Base-by-base conservation (phyloP, 108 stramenopile genomes). In the Nannochloropsis salina region DNA sequence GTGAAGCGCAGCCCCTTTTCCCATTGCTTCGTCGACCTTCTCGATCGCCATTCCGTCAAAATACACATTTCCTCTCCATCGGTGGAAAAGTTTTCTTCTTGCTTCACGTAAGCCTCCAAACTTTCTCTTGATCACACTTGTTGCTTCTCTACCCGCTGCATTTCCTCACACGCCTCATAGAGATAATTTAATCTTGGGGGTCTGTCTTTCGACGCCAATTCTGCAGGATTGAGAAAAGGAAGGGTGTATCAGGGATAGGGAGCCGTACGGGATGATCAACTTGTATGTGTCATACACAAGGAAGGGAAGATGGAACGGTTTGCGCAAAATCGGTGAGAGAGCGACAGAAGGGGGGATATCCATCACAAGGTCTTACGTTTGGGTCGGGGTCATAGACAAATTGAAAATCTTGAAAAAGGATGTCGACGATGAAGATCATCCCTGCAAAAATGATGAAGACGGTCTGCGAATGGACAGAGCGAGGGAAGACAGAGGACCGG, bases 381-480 rank as follows among this genome's bases (percentile, higher is more conserved):
- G 61, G 61, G n/a, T 74, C 61, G 61, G 61, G 61, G 61, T 74
- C 61, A 8, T n/a, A 74, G 61, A 74, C 61, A n/a, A 74, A 74
- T 8, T 74, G 61, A 6, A 74, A 74, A 74, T 74, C 61, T 74
- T 74, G 61, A n/a, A 74, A 74, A n/a, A 74, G 61, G 61, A 74
- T 74, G 61, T 74, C 61, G 20, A 74, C 61, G 61, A 74, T 74
- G 8, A 74, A 74, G 8, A 74, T 15, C 61, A 74, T n/a, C 20
- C 20, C 61, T 6, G 61, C 61, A n/a, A 74, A 74, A n/a, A 74
- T 74, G 3, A 74, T 74, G 20, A 74, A n/a, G 4, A 74, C 61
- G 20, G 61, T 74, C 61, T 74, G 61, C n/a, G 2, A 3, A 6
- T 74, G 61, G 61, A n/a, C 20, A 74, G 61, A 3, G n/a, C 20